A percentile compares a stretch with the other conserved stretches of the same genome.
Evolutionary conservation across 306 rosid species (phyloP).

Genomic region (Cucumis cinereus): DNA sequence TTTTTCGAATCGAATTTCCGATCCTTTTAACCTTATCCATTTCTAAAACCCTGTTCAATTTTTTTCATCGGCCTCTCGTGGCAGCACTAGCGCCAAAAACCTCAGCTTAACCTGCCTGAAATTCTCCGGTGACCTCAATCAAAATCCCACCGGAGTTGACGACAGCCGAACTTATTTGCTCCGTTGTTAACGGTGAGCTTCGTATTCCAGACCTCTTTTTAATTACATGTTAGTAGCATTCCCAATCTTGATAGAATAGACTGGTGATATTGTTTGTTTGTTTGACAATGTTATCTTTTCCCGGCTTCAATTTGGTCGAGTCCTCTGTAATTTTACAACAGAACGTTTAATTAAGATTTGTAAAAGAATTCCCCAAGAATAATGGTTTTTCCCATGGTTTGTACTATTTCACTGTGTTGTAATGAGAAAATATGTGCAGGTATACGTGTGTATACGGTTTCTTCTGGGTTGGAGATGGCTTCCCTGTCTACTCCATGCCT

Average conservation of each 20-base stretch:
- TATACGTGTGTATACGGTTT: slow-evolving; percentile 1
- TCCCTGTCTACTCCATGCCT: slow-evolving; percentile 28
- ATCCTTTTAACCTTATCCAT: neutral
- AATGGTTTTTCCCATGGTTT: neutral
- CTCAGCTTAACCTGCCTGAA: neutral
- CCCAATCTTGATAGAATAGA: neutral
- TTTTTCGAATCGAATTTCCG: too few relatives aligned
- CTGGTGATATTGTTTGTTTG: neutral
- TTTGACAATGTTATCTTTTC: neutral
- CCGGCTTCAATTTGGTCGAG: neutral
- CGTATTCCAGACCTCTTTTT: neutral
- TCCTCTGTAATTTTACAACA: neutral
- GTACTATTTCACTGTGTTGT: neutral
- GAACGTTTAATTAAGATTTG: neutral
- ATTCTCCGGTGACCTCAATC: neutral
- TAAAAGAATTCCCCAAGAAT: neutral
- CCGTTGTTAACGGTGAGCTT: neutral
- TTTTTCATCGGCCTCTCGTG: neutral
- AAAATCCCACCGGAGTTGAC: neutral
- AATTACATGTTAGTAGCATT: neutral
- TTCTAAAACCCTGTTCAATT: neutral
- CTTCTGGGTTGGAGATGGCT: slow-evolving; percentile 23
- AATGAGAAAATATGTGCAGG: neutral
- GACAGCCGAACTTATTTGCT: neutral
- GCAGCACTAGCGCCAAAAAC: neutral